These are phyloP conservation scores for Malassezia brasiliensis DNA, from an alignment of 1,284 basidiomycete species.

Conservation along the genomic window DNA sequence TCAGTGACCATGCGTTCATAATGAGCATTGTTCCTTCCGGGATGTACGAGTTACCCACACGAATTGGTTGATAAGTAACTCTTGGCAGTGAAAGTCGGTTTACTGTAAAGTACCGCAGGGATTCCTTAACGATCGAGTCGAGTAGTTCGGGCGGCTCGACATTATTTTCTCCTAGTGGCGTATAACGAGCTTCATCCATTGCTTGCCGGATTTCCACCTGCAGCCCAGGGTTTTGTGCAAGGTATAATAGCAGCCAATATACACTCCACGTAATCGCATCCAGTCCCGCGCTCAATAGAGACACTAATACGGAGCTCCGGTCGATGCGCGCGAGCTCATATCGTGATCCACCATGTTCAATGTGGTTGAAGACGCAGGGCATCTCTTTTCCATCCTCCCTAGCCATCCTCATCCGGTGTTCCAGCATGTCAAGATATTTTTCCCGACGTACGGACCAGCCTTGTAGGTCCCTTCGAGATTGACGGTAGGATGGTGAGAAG, in stretches of 20 bases:
- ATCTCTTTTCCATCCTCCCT: background rate
- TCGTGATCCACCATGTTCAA: background rate
- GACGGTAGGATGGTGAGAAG: background rate
- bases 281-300: background rate
- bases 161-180: background rate
- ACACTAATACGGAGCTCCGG: background rate
- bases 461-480: background rate
- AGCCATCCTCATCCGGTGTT: background rate
- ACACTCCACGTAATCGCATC: slow-evolving; percentile 2
- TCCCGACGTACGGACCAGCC: background rate
- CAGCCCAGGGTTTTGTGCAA: background rate
- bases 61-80: background rate
- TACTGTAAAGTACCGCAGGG: background rate
- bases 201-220: background rate
- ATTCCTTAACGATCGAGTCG: background rate
- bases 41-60: background rate
- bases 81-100: background rate
- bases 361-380: background rate
- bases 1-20: background rate
- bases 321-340: background rate
- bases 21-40: background rate
- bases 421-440: background rate
- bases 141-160: background rate
- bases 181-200: background rate
- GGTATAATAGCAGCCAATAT: background rate